Base-by-base conservation (phyloP, 805 yeast genomes). In the Lipomyces mesembrius region DNA sequence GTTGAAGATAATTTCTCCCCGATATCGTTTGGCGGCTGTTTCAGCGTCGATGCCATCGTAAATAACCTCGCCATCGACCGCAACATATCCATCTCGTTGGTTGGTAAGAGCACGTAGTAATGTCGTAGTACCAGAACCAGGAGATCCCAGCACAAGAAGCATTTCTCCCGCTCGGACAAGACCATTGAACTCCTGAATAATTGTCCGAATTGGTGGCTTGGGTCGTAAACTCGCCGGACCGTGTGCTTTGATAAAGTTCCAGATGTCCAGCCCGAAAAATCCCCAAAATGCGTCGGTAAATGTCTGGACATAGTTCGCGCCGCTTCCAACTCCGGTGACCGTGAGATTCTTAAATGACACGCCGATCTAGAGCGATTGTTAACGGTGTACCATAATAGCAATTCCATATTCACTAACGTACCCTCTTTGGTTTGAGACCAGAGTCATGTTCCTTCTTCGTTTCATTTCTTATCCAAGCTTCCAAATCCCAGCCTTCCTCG, bases 1-100 rank as follows among this genome's bases (percentile, higher is more conserved):
- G 72, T 87, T 85, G 75, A 87, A 88, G 20, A 87, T 84, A 55
- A 88, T 89, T 67, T 88, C 91, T 74, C 92, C 91, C 72, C 91
- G 79, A 74, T 80, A 86, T 71, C 85, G 83, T 14, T 79, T 79
- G 78, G 87, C 78, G 86, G 90, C 86, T 69, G 86, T 88, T 34
- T 79, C 72, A 72, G 84, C 88, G 20, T 81, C 74, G 59, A 88
- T 80, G 57, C 91, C 90, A 75, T 87, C 90, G 74, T 88, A 89
- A 9, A 80, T 73, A 65, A 90, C 78, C 27, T 83, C 82, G 69
- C 92, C 92, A 57, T 82, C 82, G 46, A 82, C 82, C 43, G 51
- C 11, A 37, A 59, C 70, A 34, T 66, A 68, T 46, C 71, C 68
- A 25, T 62, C 67, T 60, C 71, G 64, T 20, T 60, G 68, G 64